Evolutionary conservation across 495 filamentous ascomycete species (phyloP), one percentile per base, ranked within the genome.

Genomic region (Podospora appendiculata): DNA sequence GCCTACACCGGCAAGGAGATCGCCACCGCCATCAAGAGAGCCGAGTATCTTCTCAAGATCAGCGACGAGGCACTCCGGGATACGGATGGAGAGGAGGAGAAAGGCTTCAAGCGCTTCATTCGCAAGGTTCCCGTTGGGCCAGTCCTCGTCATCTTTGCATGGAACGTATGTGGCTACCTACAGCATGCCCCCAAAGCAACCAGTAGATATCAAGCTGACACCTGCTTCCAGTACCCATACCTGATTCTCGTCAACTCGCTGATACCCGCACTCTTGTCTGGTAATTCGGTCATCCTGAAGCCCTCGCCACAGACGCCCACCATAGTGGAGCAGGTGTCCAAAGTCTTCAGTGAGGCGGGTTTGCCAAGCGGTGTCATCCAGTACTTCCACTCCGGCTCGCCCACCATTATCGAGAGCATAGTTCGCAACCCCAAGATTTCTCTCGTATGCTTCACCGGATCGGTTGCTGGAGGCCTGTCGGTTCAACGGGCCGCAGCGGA

Each of bases 281-380:
- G 91, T 14, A 94, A 96, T 63, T 79, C 87, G 9, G 87, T 95
- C 33, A 90, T 96, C 45, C 70, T 96, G 7, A 96, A 96, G 68
- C 91, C 91, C 16, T 95, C 89, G 5, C 91, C 91, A 9, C 91
- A 96, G 68, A 96, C 91, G 5, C 91, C 91, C 3, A 95, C 90
- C 0, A 79, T 94, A 48, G 89, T 79, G 12, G 91, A 96, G 69
- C 88, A 89, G 40, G 72, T 94, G 13, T 72, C 85, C 48, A 75
- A 82, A 52, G 81, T 87, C 44, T 95, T 95, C 63, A 45, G 62
- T 4, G 81, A 88, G 56, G 89, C 88, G 35, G 91, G 91, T 6
- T 74, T 95, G 40, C 87, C 88, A 4, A 60, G 81, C 35, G 84
- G 88, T 32, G 88, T 94, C 38, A 78, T 96, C 38, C 91, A 95